A percentile compares a stretch with the other conserved stretches of the same genome.
These are phyloP conservation scores for Eucalyptus brandiana DNA, from an alignment of 345 rosid genomes.

Conservation along the genomic window DNA sequence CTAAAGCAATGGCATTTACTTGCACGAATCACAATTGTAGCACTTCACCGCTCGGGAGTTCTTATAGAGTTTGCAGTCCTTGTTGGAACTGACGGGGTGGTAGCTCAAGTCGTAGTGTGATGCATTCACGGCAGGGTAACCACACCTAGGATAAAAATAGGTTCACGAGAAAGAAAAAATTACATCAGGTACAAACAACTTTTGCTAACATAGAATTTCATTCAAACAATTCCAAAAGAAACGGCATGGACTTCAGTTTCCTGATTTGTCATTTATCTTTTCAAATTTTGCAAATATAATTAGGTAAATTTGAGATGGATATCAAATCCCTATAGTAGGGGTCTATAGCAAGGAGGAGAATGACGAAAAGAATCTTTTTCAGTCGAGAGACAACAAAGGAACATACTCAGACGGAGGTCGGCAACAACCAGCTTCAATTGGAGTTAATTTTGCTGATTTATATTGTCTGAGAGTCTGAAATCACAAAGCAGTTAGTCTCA, in stretches of 20 bases:
- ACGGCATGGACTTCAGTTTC: neutral
- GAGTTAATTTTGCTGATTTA: conserved; percentile 60
- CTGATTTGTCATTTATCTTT: neutral
- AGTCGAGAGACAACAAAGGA: neutral
- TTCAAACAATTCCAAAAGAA: neutral
- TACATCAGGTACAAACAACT: neutral
- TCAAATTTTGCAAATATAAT: neutral
- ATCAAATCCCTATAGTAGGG: neutral
- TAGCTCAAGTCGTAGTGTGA: conserved; percentile 83
- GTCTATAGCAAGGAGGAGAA: neutral
- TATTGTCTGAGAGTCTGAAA: conserved; percentile 57
- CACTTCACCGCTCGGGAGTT: conserved; percentile 59
- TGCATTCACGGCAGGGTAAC: conserved; percentile 71
- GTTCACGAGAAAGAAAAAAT: neutral
- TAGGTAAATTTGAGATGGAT: neutral
- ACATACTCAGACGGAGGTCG: conserved; percentile 84
- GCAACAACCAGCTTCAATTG: conserved; percentile 95
- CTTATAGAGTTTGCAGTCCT: conserved; percentile 81
- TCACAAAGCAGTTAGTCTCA: neutral
- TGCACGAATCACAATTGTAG: conserved; percentile 94
- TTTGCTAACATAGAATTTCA: neutral
- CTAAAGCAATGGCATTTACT: conserved; percentile 22
- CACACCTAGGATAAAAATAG: conserved; percentile 38
- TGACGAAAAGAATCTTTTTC: neutral
- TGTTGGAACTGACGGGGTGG: conserved; percentile 68